Base-by-base conservation (phyloP, 2,329 filamentous ascomycete genomes). In the Fusarium lateritium region DNA sequence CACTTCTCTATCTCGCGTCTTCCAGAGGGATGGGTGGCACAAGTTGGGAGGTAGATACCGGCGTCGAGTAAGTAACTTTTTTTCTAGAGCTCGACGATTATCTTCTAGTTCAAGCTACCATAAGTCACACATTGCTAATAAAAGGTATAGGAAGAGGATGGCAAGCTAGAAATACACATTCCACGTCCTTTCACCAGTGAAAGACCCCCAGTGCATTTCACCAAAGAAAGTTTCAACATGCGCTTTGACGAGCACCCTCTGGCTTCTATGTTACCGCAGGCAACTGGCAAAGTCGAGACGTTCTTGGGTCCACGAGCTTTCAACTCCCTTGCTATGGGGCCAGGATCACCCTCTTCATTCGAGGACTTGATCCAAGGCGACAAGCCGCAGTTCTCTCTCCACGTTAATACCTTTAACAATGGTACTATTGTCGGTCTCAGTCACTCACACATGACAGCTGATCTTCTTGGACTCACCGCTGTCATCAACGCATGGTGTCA, bases 1-100 rank as follows among this genome's bases (percentile, higher is more conserved):
- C 9, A 24, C 31, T 9, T 36, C 31, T 39, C 34, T 50, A n/a
- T 39, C 46, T 15, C n/a, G 33, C 6, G 19, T 50, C 33, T 50
- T 50, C 11, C 31, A 50, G 15, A 50, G 31, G 13, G 33, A 50
- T n/a, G 46, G 46, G 5, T 50, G 46, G 46, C 46, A 38, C 14
- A 50, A 38, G 13, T 21, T 50, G 7, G 46, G 46, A 13, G 46
- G 46, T 7, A 50, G 46, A 26, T 38, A 36, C 6, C 22, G 46
- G 10, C 33, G 11, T 4, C 46, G 46, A 5, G 46, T 50, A 36
- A 17, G 46, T 24, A 5, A 17, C 13, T 7, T 24, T 13, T 14
- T 14, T 34, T 11, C 11, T 11, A 33, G 24, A 24, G 24, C 11
- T 11, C 6, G 31, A 33, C 6, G 24, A 7, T 6, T 24, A 24